Conservation (phyloP, 345 rosid genomes). For the Eutrema heterophyllum region DNA sequence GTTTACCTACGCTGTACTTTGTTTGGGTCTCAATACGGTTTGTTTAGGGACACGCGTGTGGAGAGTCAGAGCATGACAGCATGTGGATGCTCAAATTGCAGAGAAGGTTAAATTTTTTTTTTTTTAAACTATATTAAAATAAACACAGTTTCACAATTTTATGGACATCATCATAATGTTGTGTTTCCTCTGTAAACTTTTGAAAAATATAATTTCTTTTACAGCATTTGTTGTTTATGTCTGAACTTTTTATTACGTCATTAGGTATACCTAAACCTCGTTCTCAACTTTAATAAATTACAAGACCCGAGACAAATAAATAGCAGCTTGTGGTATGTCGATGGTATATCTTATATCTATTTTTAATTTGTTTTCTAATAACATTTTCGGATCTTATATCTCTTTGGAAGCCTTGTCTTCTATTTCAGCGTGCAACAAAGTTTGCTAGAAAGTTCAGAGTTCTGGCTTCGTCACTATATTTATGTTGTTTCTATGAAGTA, state of each 20-base stretch:
- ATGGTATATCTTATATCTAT: no score
- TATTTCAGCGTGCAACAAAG: slow-evolving; percentile 5
- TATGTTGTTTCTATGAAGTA: no score
- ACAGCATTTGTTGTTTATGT: not conserved
- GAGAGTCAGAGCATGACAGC: slow-evolving; percentile 24
- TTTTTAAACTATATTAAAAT: not conserved
- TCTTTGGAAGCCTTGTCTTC: not conserved
- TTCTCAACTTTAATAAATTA: not conserved
- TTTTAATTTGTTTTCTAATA: no score
- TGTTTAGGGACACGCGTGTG: slow-evolving; percentile 30
- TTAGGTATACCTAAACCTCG: slow-evolving; percentile 16
- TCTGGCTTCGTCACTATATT: not conserved
- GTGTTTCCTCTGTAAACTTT: slow-evolving; percentile 20
- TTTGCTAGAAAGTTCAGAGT: not conserved
- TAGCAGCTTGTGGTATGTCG: not conserved
- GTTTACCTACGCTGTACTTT: slow-evolving; percentile 8
- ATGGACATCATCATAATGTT: slow-evolving; percentile 30
- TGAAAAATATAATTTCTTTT: not conserved
- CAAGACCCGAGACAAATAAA: not conserved
- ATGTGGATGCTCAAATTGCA: slow-evolving; percentile 35
- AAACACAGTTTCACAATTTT: not conserved
- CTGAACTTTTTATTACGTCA: slow-evolving; percentile 1
- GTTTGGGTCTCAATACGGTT: slow-evolving; percentile 20
- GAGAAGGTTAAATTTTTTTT: not conserved
- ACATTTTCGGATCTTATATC: no score